Evolutionary conservation across 495 filamentous ascomycete species (phyloP).

Genomic region (Acidiella bohemica): DNA sequence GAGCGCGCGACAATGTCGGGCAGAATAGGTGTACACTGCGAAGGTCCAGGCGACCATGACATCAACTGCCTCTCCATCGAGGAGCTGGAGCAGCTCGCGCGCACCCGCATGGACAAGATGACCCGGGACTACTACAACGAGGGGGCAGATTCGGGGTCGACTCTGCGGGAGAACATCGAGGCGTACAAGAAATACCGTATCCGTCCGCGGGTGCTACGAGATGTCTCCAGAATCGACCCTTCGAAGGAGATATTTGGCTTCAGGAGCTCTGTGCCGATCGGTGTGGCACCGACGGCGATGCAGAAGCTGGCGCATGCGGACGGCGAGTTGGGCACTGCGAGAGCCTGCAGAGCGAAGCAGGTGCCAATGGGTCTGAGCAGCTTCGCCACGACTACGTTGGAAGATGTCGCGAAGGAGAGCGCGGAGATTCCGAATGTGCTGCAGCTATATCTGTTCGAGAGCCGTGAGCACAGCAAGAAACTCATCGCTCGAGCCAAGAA

Average conservation of each 20-base stretch:
- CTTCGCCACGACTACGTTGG: constrained; percentile 20
- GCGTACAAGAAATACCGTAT: constrained; percentile 25
- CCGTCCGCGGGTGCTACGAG: constrained; percentile 21
- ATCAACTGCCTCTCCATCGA: constrained; percentile 23
- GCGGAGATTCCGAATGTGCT: constrained; percentile 15
- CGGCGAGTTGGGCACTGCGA: constrained; percentile 20
- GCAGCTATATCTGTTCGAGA: constrained; percentile 24
- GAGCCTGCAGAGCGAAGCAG: constrained; percentile 13
- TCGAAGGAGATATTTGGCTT: constrained; percentile 16
- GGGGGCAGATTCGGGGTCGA: constrained; percentile 32
- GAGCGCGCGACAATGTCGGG: neutral
- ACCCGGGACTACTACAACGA: constrained; percentile 38
- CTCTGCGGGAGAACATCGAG: constrained; percentile 19
- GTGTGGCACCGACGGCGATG: constrained; percentile 24
- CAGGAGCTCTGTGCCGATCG: constrained; percentile 16
- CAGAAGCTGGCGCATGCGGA: constrained; percentile 21
- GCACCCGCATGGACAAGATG: constrained; percentile 22
- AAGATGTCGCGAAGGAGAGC: constrained; percentile 18
- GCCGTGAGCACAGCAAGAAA: constrained; percentile 27
- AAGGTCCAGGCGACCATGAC: constrained; percentile 12
- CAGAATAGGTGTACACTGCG: neutral
- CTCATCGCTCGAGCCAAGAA: constrained; percentile 34
- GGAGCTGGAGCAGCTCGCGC: constrained; percentile 19
- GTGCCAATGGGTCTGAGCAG: constrained; percentile 19
- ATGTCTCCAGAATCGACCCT: constrained; percentile 17